Evolutionary conservation across 179 eudicot species (phyloP), one percentile per base, ranked within the genome.

Genomic region (Heliamphora pulchella): DNA sequence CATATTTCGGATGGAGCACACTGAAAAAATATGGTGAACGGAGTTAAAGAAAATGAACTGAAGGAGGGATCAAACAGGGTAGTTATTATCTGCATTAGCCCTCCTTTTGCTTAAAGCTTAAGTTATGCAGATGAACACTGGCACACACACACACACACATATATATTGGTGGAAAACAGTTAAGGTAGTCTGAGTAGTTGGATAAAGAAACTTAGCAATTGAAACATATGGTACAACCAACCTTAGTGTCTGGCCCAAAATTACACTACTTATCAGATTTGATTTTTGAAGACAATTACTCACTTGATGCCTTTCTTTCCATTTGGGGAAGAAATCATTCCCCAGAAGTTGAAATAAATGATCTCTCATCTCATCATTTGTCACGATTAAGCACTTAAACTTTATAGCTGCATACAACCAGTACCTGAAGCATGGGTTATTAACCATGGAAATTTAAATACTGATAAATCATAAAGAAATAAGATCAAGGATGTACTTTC

Each of bases 301-400:
- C 77, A 92, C 98, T 91, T 93, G 98, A 87, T 94, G 98, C 85
- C 97, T 89, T 85, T 94, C 98, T 81, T 94, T 94, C 98, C 98
- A 94, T 86, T 84, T 94, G 3, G 97, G 92, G 77, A 94, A 94
- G 74, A 94, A 94, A 82, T 94, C 97, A 85, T 89, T 93, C 69
- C 98, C 98, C 69, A 94, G 78, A 47, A 94, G 93, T 71, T 93
- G 96, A 77, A 93, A 92, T 43, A 88, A 85, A 83, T 94, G 98
- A 84, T 94, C 98, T 83, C 98, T 90, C 98, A 94, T 94, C 87
- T 93, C 97, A 78, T 94, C 98, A 54, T 94, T 94, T 64, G 98
- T 94, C 80, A 94, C 93, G 62, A 94, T 74, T 79, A 94, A 86
- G 88, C 96, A 88, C 84, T 88, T 92, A 74, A 73, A 91, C 80